Evolutionary conservation across 441 rosid species (phyloP).

Genomic region (Adansonia rubrostipa): DNA sequence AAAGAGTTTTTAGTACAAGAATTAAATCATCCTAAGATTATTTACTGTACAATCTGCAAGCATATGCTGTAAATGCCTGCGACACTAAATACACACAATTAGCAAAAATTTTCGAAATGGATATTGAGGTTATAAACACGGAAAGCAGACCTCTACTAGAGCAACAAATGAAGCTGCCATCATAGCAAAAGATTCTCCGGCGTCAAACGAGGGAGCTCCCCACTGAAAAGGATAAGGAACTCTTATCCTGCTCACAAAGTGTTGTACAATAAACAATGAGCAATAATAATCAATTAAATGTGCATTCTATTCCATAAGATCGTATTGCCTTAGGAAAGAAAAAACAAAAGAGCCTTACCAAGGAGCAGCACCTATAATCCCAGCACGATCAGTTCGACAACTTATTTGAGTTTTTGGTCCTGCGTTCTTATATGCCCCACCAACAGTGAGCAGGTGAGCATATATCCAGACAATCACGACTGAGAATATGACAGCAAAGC

Average conservation of each 20-base stretch:
- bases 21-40: not conserved
- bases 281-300: conserved; percentile 8
- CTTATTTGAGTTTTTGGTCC: conserved; percentile 56
- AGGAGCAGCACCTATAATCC: conserved; percentile 66
- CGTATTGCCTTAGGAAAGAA: conserved; percentile 1
- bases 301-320: not conserved
- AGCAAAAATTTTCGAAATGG: not conserved
- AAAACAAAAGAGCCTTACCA: conserved; percentile 44
- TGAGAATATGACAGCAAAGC: conserved; percentile 65
- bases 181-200: conserved; percentile 80
- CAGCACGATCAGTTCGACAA: conserved; percentile 74
- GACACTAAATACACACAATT: not conserved
- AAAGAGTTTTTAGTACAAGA: not conserved
- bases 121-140: conserved; percentile 7
- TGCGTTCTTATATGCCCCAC: conserved; percentile 60
- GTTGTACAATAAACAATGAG: conserved; percentile 20
- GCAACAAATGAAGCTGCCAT: conserved; percentile 77
- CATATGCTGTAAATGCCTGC: too few relatives aligned
- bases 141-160: conserved; percentile 61
- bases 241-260: conserved; percentile 55
- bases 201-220: conserved; percentile 79
- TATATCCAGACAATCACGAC: conserved; percentile 67
- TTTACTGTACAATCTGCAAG: not conserved
- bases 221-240: conserved; percentile 78
- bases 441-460: conserved; percentile 67